A percentile compares a stretch with the other conserved stretches of the same genome.
These are phyloP conservation scores for Metschnikowia borealis DNA, from an alignment of 805 yeast species.

Conservation along the genomic window DNA sequence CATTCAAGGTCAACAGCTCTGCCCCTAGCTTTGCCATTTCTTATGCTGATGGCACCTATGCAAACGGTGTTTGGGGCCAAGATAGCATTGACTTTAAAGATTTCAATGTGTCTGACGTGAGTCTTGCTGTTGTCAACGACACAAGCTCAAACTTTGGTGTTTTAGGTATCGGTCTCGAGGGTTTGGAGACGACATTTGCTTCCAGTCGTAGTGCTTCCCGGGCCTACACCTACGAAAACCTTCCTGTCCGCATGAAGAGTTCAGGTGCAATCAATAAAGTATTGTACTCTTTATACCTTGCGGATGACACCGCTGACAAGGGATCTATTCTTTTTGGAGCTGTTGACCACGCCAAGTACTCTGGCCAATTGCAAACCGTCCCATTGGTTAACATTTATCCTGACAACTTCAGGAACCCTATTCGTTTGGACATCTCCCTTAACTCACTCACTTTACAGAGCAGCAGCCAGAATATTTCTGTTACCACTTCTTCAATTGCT, in stretches of 20 bases:
- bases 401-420: constrained; percentile 24
- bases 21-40: constrained; percentile 38
- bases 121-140: constrained; percentile 70
- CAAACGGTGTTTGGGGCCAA: constrained; percentile 52
- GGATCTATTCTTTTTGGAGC: constrained; percentile 43
- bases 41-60: constrained; percentile 48
- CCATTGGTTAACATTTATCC: constrained; percentile 37
- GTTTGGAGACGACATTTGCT: constrained; percentile 57
- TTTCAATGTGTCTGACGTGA: constrained; percentile 44
- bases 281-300: constrained; percentile 62
- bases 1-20: constrained; percentile 40
- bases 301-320: constrained; percentile 26
- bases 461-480: constrained; percentile 9
- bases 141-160: constrained; percentile 69
- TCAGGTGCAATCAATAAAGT: constrained; percentile 54
- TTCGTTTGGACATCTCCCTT: constrained; percentile 48
- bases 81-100: constrained; percentile 57
- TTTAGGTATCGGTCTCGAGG: constrained; percentile 67
- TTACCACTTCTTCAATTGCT: constrained; percentile 6
- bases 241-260: constrained; percentile 57
- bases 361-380: constrained; percentile 30
- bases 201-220: constrained; percentile 5
- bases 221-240: constrained; percentile 50
- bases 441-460: constrained; percentile 29
- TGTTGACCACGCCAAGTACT: constrained; percentile 39